Conservation (phyloP, 1,284 basidiomycete genomes). For the Earliella scabrosa region DNA sequence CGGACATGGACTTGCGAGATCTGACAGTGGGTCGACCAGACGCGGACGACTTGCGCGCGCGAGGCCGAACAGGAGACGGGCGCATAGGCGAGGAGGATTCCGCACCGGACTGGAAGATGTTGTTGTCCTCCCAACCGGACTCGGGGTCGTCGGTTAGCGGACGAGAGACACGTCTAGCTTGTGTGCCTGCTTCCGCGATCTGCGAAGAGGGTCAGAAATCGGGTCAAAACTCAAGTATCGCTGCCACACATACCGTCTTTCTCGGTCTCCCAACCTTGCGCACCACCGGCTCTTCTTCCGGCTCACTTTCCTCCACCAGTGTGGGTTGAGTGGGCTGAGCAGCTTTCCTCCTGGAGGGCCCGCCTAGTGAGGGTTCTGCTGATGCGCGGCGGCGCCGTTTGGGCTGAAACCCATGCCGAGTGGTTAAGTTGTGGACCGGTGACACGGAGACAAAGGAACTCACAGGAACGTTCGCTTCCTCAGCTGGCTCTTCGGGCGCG, state of each 20-base stretch:
- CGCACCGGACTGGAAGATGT: conserved; percentile 82
- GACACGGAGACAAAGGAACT: conserved; percentile 32
- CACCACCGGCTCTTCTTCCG: conserved; percentile 65
- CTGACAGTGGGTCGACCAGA: conserved; percentile 29
- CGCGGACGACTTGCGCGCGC: conserved; percentile 49
- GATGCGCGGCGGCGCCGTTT: conserved; percentile 70
- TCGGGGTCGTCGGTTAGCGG: conserved; percentile 51
- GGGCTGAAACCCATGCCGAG: conserved; percentile 39
- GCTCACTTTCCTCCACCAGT: conserved; percentile 77
- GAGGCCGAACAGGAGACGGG: conserved; percentile 58
- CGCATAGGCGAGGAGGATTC: conserved; percentile 77
- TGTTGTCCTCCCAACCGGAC: conserved; percentile 86
- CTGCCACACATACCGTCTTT: conserved; percentile 53
- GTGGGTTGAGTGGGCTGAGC: conserved; percentile 44
- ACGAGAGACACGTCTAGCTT: conserved; percentile 58
- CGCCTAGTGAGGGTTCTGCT: conserved; percentile 69
- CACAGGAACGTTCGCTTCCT: conserved; percentile 35
- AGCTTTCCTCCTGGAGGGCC: conserved; percentile 45
- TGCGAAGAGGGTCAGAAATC: conserved; percentile 24
- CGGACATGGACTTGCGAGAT: conserved; percentile 71
- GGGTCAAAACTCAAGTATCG: no score
- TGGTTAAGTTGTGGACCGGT: background rate
- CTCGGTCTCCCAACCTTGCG: conserved; percentile 64
- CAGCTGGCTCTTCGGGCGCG: conserved; percentile 22
- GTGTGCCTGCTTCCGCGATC: conserved; percentile 51